These are phyloP conservation scores for Plasmodium inui DNA, from an alignment of 169 alveolate genomes.

Conservation along the genomic window DNA sequence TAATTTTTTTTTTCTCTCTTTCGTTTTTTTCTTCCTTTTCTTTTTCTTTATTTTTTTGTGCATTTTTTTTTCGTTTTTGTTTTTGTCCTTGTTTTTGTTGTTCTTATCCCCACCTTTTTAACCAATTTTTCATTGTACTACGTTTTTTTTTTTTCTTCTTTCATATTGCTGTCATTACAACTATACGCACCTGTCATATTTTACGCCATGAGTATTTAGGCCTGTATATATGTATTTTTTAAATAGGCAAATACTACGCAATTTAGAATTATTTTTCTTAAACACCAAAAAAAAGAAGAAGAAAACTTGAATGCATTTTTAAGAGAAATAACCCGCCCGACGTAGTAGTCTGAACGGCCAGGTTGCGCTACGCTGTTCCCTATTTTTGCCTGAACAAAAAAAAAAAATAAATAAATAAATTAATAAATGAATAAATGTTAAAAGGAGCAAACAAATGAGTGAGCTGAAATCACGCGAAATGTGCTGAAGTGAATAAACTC, in stretches of 20 bases:
- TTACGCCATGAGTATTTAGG: background rate
- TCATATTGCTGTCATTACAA: conserved; percentile 34
- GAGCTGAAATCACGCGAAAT: background rate
- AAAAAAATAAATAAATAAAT: background rate
- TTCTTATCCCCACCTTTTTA: background rate
- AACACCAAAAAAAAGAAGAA: background rate
- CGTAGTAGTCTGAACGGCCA: background rate
- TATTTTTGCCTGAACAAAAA: conserved; percentile 28
- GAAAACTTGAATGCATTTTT: conserved; percentile 5
- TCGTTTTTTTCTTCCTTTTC: background rate
- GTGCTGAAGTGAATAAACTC: background rate
- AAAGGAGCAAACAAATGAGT: background rate
- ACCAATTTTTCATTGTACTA: conserved; percentile 1
- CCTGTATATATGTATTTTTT: conserved; percentile 2
- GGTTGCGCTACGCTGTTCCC: conserved; percentile 1
- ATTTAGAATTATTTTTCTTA: background rate
- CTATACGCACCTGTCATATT: conserved; percentile 6
- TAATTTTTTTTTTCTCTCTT: background rate
- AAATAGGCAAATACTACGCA: background rate
- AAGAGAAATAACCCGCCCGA: conserved; percentile 14
- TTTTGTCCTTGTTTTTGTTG: conserved; percentile 35
- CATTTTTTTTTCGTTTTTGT: background rate
- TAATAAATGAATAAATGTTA: background rate
- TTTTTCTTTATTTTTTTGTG: background rate
- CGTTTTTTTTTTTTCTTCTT: conserved; percentile 6